Evolutionary conservation across 2,329 filamentous ascomycete species (phyloP).

Genomic region (Scytalidium lignicola): DNA sequence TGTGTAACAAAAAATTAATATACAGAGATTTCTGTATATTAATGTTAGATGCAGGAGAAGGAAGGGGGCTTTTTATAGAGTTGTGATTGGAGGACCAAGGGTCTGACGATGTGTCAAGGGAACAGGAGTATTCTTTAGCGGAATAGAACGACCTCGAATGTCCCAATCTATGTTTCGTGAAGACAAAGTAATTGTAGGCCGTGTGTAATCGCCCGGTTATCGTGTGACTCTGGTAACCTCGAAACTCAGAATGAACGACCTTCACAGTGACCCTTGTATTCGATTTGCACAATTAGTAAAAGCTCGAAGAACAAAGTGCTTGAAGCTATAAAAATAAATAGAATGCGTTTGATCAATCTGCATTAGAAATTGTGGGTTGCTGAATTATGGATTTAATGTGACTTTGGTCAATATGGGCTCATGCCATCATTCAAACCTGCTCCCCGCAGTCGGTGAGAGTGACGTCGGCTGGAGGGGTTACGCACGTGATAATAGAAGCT

Average conservation of each 20-base stretch:
- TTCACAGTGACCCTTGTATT: background rate
- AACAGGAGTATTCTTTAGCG: background rate
- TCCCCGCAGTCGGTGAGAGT: background rate
- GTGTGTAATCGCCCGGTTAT: background rate
- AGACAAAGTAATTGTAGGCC: background rate
- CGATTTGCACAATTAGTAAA: background rate
- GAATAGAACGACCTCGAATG: background rate
- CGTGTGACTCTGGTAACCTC: background rate
- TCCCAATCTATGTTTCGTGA: background rate
- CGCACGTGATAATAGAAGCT: constrained; percentile 1
- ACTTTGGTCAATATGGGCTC: background rate
- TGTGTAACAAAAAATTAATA: background rate
- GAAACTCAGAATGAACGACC: background rate
- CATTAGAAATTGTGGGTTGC: background rate
- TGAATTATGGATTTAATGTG: background rate
- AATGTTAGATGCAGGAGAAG: background rate
- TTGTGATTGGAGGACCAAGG: background rate
- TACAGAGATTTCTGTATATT: too few species aligned
- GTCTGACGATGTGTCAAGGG: background rate
- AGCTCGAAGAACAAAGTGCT: background rate
- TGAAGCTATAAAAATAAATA: background rate
- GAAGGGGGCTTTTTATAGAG: background rate
- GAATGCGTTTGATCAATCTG: background rate
- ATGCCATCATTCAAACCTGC: background rate
- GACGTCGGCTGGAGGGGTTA: background rate